Evolutionary conservation across 2,329 filamentous ascomycete genomes (phyloP), one percentile per base, ranked within the genome.

Genomic region (Alternaria metachromatica): DNA sequence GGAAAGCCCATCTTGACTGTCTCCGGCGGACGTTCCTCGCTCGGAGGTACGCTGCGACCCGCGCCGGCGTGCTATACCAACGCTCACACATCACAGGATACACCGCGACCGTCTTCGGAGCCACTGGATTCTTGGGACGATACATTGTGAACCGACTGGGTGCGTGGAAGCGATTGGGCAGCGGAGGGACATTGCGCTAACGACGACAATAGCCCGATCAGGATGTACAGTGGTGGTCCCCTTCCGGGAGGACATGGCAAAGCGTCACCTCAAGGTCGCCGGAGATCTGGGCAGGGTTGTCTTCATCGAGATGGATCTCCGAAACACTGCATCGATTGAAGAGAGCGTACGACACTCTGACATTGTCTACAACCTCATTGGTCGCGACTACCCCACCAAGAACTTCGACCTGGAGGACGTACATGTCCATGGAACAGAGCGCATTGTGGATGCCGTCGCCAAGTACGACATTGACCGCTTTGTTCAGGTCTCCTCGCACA

Each of bases 401-500:
- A 99, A 99, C 86, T 99, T 97, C 82, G 89, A 91, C 60, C 86
- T 97, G 65, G 91, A 93, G 74, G 95, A 98, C 79, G 94, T 98
- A 45, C 94, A 99, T 76, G 89, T 98, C 43, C 94, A 97, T 80
- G 94, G 95, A 66, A 91, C 92, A 18, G 92, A 96, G 84, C 91
- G 96, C 72, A 99, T 99, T 75, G 93, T 89, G 55, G 93, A 97
- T 79, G 94, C 96, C 57, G 93, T 94, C 57, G 96, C 95, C 75
- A 99, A 99, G 83, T 99, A 99, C 83, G 95, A 99, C 76, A 89
- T 97, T 71, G 96, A 99, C 83, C 90, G 96, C 69, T 99, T 93
- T 82, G 94, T 99, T 69, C 96, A 99, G 75, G 90, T 99, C 73
- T 99, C 96, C 10, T 97, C 94, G 30, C 94, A 96, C 87, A 98